phyloP scores from a whole-genome alignment of 306 rosid genomes.

The Medicago lupulina region DNA sequence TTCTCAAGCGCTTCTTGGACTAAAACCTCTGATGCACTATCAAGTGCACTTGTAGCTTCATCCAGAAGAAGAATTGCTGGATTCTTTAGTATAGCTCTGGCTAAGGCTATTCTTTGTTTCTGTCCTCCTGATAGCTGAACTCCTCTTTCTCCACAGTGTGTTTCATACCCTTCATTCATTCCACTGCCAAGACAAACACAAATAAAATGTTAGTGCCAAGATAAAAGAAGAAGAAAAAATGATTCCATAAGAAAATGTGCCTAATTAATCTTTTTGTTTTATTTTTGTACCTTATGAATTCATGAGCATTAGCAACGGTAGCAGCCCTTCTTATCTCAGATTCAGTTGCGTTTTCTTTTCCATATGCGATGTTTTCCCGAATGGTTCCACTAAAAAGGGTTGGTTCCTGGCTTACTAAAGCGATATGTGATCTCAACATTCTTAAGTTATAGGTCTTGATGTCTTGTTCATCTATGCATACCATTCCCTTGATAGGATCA shows the following conservation, averaged over 20 bases:
- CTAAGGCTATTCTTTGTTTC: constrained; percentile 87
- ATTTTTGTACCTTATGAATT: constrained; percentile 71
- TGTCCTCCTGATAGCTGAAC: constrained; percentile 92
- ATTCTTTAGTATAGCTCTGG: constrained; percentile 81
- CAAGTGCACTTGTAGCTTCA: constrained; percentile 94
- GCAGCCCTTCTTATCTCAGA: constrained; percentile 87
- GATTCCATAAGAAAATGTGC: background rate
- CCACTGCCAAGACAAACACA: constrained; percentile 54
- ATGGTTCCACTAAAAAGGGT: constrained; percentile 80
- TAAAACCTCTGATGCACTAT: constrained; percentile 76
- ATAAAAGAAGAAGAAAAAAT: background rate
- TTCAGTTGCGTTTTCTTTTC: constrained; percentile 71
- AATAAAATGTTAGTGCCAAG: background rate
- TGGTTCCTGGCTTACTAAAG: constrained; percentile 85
- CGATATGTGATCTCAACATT: constrained; percentile 77
- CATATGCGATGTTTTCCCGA: constrained; percentile 76
- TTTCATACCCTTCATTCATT: constrained; percentile 79
- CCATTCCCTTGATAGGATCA: constrained; percentile 71
- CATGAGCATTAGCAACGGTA: constrained; percentile 87
- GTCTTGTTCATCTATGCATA: constrained; percentile 82
- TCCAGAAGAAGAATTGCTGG: constrained; percentile 84
- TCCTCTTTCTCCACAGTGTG: constrained; percentile 90
- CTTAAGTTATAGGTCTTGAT: constrained; percentile 71
- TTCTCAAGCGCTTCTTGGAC: constrained; percentile 82
- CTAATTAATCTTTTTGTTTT: too few species aligned